Evolutionary conservation across 179 eudicot species (phyloP).

Genomic region (Silene vulgaris): DNA sequence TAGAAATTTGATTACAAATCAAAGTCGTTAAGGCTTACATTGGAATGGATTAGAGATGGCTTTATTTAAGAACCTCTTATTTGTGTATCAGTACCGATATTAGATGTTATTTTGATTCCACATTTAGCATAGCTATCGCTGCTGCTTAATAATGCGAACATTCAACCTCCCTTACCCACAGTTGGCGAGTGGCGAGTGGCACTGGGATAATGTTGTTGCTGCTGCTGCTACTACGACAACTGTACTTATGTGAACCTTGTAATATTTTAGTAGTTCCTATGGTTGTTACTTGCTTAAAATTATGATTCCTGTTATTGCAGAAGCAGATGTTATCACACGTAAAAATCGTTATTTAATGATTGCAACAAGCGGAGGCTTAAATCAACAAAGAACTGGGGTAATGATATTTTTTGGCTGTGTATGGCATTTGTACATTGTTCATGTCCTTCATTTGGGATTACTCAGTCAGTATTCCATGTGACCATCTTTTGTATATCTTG

Average conservation of each 20-base stretch:
- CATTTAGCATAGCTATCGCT: background rate
- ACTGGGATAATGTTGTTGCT: no score
- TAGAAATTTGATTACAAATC: background rate
- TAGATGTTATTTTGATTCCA: background rate
- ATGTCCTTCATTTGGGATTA: slow-evolving; percentile 14
- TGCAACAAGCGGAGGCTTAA: slow-evolving; percentile 82
- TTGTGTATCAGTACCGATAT: background rate
- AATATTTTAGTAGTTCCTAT: background rate
- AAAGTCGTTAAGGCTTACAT: background rate
- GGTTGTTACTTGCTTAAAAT: slow-evolving; percentile 8
- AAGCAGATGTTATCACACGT: slow-evolving; percentile 43
- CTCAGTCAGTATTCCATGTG: slow-evolving; percentile 1
- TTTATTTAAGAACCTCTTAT: background rate
- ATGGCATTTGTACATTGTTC: slow-evolving; percentile 13
- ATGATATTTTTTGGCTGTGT: background rate
- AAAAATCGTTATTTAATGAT: slow-evolving; percentile 59
- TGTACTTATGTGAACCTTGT: background rate
- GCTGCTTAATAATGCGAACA: no score
- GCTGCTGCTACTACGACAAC: no score
- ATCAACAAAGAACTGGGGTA: slow-evolving; percentile 95
- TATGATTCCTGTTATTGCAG: slow-evolving; percentile 38
- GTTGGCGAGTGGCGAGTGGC: no score
- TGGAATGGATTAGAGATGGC: background rate
- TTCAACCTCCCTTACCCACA: no score
- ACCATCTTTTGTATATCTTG: slow-evolving; percentile 9